Evolutionary conservation across 257 asterid species (phyloP), one percentile per base, ranked within the genome.

Genomic region (Prunella vulgaris): DNA sequence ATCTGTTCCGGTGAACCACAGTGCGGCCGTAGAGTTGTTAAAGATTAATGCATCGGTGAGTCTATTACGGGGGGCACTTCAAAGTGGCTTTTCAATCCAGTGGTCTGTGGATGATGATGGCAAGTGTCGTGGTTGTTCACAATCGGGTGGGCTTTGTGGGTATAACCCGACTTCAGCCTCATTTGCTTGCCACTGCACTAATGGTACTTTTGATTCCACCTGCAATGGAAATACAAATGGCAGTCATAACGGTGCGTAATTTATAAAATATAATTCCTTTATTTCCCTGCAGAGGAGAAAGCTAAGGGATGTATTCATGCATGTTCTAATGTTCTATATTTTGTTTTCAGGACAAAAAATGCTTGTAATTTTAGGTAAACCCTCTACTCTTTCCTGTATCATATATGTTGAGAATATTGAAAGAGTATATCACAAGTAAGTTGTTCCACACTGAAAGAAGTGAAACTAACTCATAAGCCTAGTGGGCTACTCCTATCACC

Each of bases 91-190:
- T 63, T 42, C 66, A 14, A 68, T 86, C 30, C 54, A 44, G 49
- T 87, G 88, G 83, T 64, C 25, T 0, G 83, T 83, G 12, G 27
- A 73, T 13, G 38, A 83, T 17, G 10, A n/a, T 0, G 1, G 0
- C 1, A n/a, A n/a, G n/a, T 84, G 93, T 35, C 13, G 1, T 0
- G 15, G 44, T 1, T 87, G 93, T 75, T 1, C 0, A 3, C 2
- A 0, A 1, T 73, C 87, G 28, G 80, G 83, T 9, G 93, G 93
- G 18, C 14, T 61, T 28, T 87, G 93, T n/a, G 93, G 87, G 69
- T 69, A 68, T 30, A 15, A 69, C 51, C 61, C 25, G 14, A 10
- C 2, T 6, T 1, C 69, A 13, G 14, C 0, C 4, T 59, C 83
- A 10, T 87, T 84, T 66, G 59, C 67, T 62, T 82, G 87, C 48